Conservation (phyloP, 345 rosid species). For the Populus nigra region DNA sequence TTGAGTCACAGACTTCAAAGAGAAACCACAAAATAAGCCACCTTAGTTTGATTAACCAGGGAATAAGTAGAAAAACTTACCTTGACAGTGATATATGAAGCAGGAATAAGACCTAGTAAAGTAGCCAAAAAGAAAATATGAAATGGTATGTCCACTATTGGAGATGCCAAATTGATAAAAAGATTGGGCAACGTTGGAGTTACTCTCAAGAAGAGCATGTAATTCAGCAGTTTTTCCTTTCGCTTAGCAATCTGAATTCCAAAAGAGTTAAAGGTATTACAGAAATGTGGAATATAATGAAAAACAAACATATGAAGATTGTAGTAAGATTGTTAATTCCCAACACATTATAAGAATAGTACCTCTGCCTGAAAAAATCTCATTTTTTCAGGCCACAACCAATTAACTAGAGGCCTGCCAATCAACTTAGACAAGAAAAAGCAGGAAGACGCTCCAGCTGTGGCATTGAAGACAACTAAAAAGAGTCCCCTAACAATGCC, state of each 20-base stretch:
- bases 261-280: constrained; percentile 2
- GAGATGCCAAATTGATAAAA: constrained; percentile 95
- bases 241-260: constrained; percentile 73
- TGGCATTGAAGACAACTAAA: constrained; percentile 86
- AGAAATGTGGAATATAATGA: neutral
- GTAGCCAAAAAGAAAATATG: constrained; percentile 92
- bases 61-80: constrained; percentile 40
- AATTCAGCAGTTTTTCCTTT: constrained; percentile 87
- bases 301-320: neutral
- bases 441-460: constrained; percentile 94
- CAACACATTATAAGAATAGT: constrained; percentile 2
- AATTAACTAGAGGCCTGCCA: constrained; percentile 81
- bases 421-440: constrained; percentile 87
- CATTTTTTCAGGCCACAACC: constrained; percentile 98
- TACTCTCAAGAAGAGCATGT: constrained; percentile 92
- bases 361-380: constrained; percentile 97
- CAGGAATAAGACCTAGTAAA: constrained; percentile 84
- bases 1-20: neutral
- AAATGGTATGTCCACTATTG: constrained; percentile 93
- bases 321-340: neutral
- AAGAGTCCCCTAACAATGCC: constrained; percentile 83
- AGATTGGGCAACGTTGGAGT: constrained; percentile 96
- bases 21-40: neutral
- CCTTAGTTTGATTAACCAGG: neutral
- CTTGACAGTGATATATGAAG: constrained; percentile 86